Conservation (phyloP, 2,329 filamentous ascomycete species). For the Penicillium sp. region DNA sequence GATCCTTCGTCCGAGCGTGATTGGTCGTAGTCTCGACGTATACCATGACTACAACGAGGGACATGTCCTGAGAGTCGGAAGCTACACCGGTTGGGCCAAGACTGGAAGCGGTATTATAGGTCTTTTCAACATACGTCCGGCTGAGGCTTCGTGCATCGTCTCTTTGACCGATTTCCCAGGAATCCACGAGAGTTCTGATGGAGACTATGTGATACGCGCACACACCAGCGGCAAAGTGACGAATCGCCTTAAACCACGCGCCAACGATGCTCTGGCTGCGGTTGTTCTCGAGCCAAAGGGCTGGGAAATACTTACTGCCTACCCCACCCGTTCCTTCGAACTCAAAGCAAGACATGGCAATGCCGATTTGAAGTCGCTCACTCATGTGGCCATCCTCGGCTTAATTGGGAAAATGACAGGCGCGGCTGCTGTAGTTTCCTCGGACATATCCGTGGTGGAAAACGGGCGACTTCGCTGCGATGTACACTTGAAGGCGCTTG, state of each 20-base stretch:
- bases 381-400: constrained; percentile 62
- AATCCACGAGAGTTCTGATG: constrained; percentile 44
- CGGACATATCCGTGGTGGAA: constrained; percentile 52
- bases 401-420: constrained; percentile 86
- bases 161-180: constrained; percentile 69
- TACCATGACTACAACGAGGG: constrained; percentile 73
- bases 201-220: constrained; percentile 64
- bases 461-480: constrained; percentile 60
- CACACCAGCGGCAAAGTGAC: constrained; percentile 61
- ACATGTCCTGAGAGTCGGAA: constrained; percentile 67
- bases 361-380: constrained; percentile 24
- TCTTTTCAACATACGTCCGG: constrained; percentile 71
- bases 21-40: constrained; percentile 65
- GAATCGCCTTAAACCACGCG: constrained; percentile 31
- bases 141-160: constrained; percentile 61
- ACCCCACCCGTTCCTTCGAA: constrained; percentile 56
- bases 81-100: constrained; percentile 63
- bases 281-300: constrained; percentile 59
- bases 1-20: constrained; percentile 69
- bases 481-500: constrained; percentile 72
- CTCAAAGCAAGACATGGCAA: constrained; percentile 26
- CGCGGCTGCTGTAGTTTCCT: constrained; percentile 65
- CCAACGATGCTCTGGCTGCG: constrained; percentile 48
- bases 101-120: constrained; percentile 73
- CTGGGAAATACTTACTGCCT: constrained; percentile 77